Base-by-base conservation (phyloP, 306 rosid species). In the Malus sieversii region DNA sequence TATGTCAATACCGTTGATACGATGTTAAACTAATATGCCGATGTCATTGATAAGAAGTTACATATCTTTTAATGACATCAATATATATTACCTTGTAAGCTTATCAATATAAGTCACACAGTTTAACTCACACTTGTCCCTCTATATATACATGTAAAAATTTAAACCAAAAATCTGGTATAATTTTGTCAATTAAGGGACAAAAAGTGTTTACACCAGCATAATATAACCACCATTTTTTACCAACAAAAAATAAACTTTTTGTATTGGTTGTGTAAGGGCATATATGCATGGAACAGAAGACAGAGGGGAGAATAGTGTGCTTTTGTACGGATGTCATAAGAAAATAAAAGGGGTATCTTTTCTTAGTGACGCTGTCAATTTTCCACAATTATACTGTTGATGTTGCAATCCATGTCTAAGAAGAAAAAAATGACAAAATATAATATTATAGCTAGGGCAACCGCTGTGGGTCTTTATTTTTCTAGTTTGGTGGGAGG, bases 331-430 rank as follows among this genome's bases (percentile, higher is more conserved):
- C 10, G 48, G 57, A 62, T 15, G 52, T 25, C 55, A 55, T 11
- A 58, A 11, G 44, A 9, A 32, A 32, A 14, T 30, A 19, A 22
- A 57, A 60, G 64, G 80, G 70, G 78, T 78, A 86, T 86, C 85
- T 77, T 81, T 79, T 72, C 74, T 75, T 46, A 45, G 15, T 57
- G 71, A 84, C 83, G 82, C 79, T 83, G 91, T 85, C 96, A 80
- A 68, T 83, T 86, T 82, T 88, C 89, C 91, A 82, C 92, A 90
- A 86, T 60, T 83, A 66, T 68, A 74, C 75, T 72, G 88, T 74
- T 46, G 86, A 80, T 83, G 74, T 78, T 85, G 88, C 86, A 78
- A 80, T 88, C 72, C 79, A 81, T 84, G 81, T 68, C 77, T 64
- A n/a, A 53, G 68, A 65, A 80, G 84, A 81, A 73, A 16, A 46